phyloP scores from a whole-genome alignment of 2,329 filamentous ascomycete species.

The Colletotrichum salicis region DNA sequence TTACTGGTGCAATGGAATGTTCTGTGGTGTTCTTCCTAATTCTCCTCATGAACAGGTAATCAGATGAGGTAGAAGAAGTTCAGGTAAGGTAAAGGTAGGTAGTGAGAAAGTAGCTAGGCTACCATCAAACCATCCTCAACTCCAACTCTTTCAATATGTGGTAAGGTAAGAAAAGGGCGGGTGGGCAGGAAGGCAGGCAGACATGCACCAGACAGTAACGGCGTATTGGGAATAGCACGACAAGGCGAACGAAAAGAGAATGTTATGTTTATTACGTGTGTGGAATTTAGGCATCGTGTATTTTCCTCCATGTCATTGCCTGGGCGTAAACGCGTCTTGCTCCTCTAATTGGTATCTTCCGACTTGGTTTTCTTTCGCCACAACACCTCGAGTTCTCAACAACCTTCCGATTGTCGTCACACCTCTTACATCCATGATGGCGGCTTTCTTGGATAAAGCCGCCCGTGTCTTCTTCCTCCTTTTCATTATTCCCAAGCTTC shows the following conservation, averaged over 20 bases:
- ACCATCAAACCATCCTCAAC: neutral
- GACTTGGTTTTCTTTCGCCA: neutral
- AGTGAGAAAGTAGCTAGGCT: no score
- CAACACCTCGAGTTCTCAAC: neutral
- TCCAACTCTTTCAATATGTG: neutral
- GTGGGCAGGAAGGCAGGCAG: neutral
- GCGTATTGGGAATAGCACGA: neutral
- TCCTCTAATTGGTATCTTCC: neutral
- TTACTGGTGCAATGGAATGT: neutral
- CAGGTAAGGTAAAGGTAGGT: no score
- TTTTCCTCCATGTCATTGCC: neutral
- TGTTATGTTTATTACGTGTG: no score
- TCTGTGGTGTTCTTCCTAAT: neutral
- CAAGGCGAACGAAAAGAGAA: neutral
- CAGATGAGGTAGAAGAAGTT: neutral
- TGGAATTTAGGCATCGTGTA: neutral
- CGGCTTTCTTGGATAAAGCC: neutral
- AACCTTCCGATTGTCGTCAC: neutral
- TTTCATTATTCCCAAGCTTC: neutral
- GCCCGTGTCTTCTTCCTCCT: neutral
- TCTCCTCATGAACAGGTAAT: neutral
- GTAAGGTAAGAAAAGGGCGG: neutral
- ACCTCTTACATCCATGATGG: neutral
- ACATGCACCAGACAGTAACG: neutral
- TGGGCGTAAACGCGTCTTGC: neutral